Percentiles rank a stretch among this genome's conserved stretches.
phyloP scores from a whole-genome alignment of 805 yeast genomes.

The Myxozyma mucilagina region DNA sequence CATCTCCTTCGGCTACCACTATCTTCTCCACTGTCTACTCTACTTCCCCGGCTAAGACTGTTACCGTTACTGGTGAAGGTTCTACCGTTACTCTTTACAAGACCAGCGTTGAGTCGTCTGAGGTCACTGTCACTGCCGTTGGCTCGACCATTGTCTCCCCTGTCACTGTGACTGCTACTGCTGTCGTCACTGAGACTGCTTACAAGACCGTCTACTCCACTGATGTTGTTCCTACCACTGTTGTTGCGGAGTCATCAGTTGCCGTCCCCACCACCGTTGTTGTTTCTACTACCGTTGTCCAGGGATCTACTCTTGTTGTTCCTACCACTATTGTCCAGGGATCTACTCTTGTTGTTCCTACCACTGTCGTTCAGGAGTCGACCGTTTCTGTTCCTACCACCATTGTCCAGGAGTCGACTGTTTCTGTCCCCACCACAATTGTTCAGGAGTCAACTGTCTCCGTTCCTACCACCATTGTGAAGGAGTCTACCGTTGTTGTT shows the following conservation, averaged over 20 bases:
- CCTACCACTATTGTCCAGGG: conserved; percentile 8
- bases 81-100: neutral
- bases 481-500: conserved; percentile 15
- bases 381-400: conserved; percentile 12
- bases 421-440: conserved; percentile 12
- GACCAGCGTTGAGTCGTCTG: neutral
- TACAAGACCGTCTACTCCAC: conserved; percentile 21
- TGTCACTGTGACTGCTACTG: conserved; percentile 12
- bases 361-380: conserved; percentile 17
- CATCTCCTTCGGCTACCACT: conserved; percentile 20
- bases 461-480: conserved; percentile 23
- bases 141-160: neutral
- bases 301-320: conserved; percentile 22
- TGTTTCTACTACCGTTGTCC: conserved; percentile 14
- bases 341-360: conserved; percentile 15
- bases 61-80: conserved; percentile 14
- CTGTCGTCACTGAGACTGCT: conserved; percentile 21
- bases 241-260: conserved; percentile 23
- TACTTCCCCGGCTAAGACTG: conserved; percentile 20
- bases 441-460: conserved; percentile 14
- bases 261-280: conserved; percentile 19
- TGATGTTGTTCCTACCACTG: conserved; percentile 17
- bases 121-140: conserved; percentile 10
- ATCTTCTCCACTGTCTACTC: conserved; percentile 5
- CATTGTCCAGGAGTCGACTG: conserved; percentile 11